Conservation (phyloP, 495 filamentous ascomycete species). For the Penicillium lagena region DNA sequence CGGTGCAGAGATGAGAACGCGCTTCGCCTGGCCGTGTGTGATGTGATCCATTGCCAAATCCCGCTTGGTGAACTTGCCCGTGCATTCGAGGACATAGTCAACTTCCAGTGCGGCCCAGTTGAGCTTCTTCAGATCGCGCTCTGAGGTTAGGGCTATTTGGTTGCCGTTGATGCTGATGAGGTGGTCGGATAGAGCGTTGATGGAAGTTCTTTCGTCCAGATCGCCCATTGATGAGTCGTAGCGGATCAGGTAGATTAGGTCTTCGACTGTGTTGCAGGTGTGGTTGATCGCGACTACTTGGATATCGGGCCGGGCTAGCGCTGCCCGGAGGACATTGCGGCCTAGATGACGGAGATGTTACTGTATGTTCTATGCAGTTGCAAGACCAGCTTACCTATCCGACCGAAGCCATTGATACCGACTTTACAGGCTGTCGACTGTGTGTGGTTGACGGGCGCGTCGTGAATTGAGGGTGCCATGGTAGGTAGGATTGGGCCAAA, state of each 20-base stretch:
- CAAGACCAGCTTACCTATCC: slow-evolving; percentile 15
- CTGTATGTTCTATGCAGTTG: background rate
- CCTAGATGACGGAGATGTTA: slow-evolving; percentile 5
- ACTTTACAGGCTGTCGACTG: slow-evolving; percentile 14
- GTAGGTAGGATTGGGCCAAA: background rate
- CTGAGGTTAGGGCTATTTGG: slow-evolving; percentile 25
- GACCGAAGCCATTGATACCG: slow-evolving; percentile 31
- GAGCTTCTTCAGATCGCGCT: slow-evolving; percentile 27
- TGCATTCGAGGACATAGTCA: slow-evolving; percentile 32
- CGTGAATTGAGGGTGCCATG: slow-evolving; percentile 26
- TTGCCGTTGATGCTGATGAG: slow-evolving; percentile 20
- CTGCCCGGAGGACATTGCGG: slow-evolving; percentile 30
- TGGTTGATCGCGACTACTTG: slow-evolving; percentile 31
- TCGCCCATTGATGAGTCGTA: slow-evolving; percentile 31
- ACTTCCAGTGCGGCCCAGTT: slow-evolving; percentile 23
- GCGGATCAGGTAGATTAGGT: slow-evolving; percentile 32
- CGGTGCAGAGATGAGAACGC: slow-evolving; percentile 28
- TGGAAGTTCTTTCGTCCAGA: slow-evolving; percentile 18
- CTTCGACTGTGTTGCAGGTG: slow-evolving; percentile 25
- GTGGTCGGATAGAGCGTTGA: slow-evolving; percentile 20
- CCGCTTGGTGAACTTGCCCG: slow-evolving; percentile 30
- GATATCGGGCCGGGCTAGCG: slow-evolving; percentile 23
- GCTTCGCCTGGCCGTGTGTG: slow-evolving; percentile 24
- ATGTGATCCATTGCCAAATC: slow-evolving; percentile 25
- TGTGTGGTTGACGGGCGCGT: slow-evolving; percentile 8